phyloP scores from a whole-genome alignment of 2,329 filamentous ascomycete genomes.

The Arthrobotrys pseudoclavata region DNA sequence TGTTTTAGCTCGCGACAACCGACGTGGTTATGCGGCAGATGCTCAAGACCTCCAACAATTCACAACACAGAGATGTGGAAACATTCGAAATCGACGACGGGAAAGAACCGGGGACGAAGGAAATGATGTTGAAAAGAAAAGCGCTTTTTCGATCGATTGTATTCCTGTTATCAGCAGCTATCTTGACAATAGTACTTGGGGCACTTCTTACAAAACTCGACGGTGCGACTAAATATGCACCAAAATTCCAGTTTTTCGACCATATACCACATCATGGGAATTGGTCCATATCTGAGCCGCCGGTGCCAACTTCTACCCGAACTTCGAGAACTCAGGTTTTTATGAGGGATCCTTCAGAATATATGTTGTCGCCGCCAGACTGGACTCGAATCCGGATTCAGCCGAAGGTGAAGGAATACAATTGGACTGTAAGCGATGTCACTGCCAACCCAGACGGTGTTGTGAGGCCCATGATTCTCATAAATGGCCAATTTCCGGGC shows the following conservation, averaged over 20 bases:
- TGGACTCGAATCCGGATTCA: constrained; percentile 67
- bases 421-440: constrained; percentile 74
- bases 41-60: constrained; percentile 18
- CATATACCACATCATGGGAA: constrained; percentile 16
- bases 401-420: constrained; percentile 67
- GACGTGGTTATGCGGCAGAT: constrained; percentile 12
- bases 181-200: constrained; percentile 40
- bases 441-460: constrained; percentile 74
- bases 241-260: constrained; percentile 26
- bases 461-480: constrained; percentile 74
- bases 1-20: not conserved
- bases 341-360: constrained; percentile 68
- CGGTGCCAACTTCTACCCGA: not conserved
- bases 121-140: constrained; percentile 33
- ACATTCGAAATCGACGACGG: constrained; percentile 18
- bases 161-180: constrained; percentile 31
- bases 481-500: constrained; percentile 81
- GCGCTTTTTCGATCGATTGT: constrained; percentile 41
- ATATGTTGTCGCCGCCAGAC: constrained; percentile 71
- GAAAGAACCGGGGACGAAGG: not conserved
- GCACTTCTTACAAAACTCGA: constrained; percentile 49
- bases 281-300: not conserved
- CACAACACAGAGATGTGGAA: constrained; percentile 39
- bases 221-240: constrained; percentile 12
- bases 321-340: constrained; percentile 26